Percentiles rank a stretch among this genome's conserved stretches.
Evolutionary conservation across 768 basidiomycete species (phyloP).

Genomic region (Boletus tylopilopsis): DNA sequence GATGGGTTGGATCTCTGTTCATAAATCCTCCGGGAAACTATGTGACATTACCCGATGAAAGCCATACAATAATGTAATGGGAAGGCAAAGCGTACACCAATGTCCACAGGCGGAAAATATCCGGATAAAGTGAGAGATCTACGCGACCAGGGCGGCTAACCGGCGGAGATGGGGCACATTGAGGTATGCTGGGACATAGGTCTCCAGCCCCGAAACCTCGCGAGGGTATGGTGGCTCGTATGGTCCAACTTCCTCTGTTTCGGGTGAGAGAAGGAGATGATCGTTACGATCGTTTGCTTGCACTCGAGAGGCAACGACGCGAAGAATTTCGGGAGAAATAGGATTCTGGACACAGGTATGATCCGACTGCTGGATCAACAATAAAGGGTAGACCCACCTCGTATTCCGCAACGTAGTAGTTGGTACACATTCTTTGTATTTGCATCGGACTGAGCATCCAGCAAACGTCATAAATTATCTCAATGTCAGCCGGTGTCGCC

Average conservation of each 20-base stretch:
- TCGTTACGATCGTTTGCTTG: conserved; percentile 96
- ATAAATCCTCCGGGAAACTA: conserved; percentile 3
- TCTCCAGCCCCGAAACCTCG: conserved; percentile 94
- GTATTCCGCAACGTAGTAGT: conserved; percentile 98
- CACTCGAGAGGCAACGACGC: conserved; percentile 93
- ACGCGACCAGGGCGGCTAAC: conserved; percentile 82
- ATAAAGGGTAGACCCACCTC: conserved; percentile 54
- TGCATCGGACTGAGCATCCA: conserved; percentile 99
- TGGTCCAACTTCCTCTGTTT: conserved; percentile 95
- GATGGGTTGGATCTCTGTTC: too few relatives aligned
- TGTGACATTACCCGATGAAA: conserved; percentile 16
- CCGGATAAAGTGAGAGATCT: conserved; percentile 19
- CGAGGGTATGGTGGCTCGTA: conserved; percentile 92
- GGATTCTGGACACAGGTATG: conserved; percentile 59
- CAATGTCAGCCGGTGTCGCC: conserved; percentile 93
- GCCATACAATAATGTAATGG: conserved; percentile 21
- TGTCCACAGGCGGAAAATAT: background rate
- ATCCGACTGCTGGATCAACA: background rate
- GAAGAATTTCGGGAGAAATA: conserved; percentile 94
- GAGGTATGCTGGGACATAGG: conserved; percentile 90
- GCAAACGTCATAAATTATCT: conserved; percentile 99
- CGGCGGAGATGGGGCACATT: conserved; percentile 87
- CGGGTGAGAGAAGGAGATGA: conserved; percentile 91
- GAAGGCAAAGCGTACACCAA: conserved; percentile 7
- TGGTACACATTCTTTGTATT: conserved; percentile 98